Conservation (phyloP, 257 asterid genomes). For the Ligustrum vulgare region DNA sequence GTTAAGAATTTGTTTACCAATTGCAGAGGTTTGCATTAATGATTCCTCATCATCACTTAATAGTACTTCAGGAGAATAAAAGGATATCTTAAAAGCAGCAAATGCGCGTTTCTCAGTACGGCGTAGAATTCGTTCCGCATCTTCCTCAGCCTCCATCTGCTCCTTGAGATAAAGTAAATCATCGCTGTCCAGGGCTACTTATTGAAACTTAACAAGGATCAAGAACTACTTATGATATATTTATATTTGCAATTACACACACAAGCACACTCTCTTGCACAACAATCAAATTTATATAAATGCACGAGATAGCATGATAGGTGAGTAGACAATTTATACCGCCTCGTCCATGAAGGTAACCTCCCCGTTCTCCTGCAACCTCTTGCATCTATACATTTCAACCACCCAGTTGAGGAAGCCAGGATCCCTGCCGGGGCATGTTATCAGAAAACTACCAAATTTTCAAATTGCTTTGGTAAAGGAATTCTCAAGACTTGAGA, state of each 20-base stretch:
- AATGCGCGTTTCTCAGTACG: conserved; percentile 98
- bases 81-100: conserved; percentile 98
- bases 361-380: conserved; percentile 98
- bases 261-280: background rate
- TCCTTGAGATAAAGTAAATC: conserved; percentile 97
- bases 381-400: conserved; percentile 92
- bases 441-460: conserved; percentile 64
- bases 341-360: conserved; percentile 99
- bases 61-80: conserved; percentile 19
- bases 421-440: conserved; percentile 99
- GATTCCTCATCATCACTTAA: background rate
- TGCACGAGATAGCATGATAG: background rate
- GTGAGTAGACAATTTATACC: conserved; percentile 47
- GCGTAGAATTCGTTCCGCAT: conserved; percentile 92
- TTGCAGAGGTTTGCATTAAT: background rate
- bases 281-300: background rate
- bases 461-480: conserved; percentile 17
- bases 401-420: conserved; percentile 64
- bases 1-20: background rate
- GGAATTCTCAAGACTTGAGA: background rate
- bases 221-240: conserved; percentile 13
- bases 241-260: conserved; percentile 2
- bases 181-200: conserved; percentile 98
- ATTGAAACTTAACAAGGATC: conserved; percentile 40
- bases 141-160: conserved; percentile 99